phyloP scores from a whole-genome alignment of 2,329 filamentous ascomycete genomes.

The Arthroderma uncinatum region DNA sequence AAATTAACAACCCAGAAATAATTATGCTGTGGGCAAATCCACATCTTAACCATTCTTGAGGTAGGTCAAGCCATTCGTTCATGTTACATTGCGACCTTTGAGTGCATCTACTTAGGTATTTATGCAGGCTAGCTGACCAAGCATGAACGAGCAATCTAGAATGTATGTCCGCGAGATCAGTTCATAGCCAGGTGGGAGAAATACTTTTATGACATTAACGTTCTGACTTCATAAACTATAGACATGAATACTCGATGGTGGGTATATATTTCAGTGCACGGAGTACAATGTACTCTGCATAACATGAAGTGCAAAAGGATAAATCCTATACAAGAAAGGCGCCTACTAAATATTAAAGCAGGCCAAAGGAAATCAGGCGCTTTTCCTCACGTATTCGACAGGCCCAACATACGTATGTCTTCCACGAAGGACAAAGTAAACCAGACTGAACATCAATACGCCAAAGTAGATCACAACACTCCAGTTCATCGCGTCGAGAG shows the following conservation, averaged over 20 bases:
- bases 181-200: neutral
- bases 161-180: neutral
- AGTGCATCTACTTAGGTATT: no score
- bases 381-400: conserved; percentile 7
- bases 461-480: conserved; percentile 34
- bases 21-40: no score
- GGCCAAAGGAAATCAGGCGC: neutral
- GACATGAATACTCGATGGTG: neutral
- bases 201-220: neutral
- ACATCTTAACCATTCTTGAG: no score
- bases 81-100: no score
- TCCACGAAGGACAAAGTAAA: conserved; percentile 29
- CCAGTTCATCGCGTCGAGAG: conserved; percentile 11
- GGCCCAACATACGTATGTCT: conserved; percentile 22
- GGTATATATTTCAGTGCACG: neutral
- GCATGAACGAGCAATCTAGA: no score
- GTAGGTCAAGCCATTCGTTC: no score
- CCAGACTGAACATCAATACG: conserved; percentile 29
- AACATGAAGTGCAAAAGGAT: neutral
- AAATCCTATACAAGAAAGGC: neutral
- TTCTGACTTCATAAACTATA: neutral
- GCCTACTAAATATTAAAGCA: neutral
- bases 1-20: neutral
- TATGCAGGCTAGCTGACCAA: no score
- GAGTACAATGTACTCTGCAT: no score